Evolutionary conservation across 1,284 basidiomycete genomes (phyloP), one percentile per base, ranked within the genome.

Genomic region (Ceratobasidium sp.): DNA sequence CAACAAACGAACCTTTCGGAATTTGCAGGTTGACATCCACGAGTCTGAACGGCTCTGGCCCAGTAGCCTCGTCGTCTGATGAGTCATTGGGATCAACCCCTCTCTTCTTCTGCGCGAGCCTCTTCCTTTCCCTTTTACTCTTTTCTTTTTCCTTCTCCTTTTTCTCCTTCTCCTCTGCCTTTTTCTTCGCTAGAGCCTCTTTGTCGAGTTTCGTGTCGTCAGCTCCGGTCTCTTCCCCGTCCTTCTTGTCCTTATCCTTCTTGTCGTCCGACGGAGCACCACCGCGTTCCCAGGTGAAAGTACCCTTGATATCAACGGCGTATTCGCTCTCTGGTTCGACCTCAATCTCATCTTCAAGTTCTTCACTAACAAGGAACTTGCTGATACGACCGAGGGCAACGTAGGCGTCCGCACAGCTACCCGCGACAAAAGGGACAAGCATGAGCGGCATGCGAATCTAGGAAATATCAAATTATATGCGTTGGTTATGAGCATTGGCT

Each of bases 201-300:
- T 76, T 72, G 62, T 64, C 55, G 34, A 64, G 60, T 34, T 76
- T 60, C 39, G 53, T 41, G 3, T 18, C 61, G 28, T 52, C 69
- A 5, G 53, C 39, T 58, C 67, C 67, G 1, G 72, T 64, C 36
- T 72, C 75, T 34, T 32, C 32, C 16, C 55, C 60, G 41, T 73
- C 75, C 32, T 67, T 77, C 46, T 76, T 84, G 82, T 46, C 64
- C 26, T 69, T 69, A n/a, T 69, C 52, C 16, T 50, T 8, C 21
- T 65, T 36, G 50, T 16, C 32, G 23, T 55, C 52, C 8, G 50
- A n/a, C 16, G 64, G 64, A 12, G 64, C 48, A 45, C 79, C 79
- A 9, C 81, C 81, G 0, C 83, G 83, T 77, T 92, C 91, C 89
- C 91, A 92, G 8, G 84, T 82, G 79, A 92, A 93, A 76, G 86